These are phyloP conservation scores for Aspergillus tubingensis DNA, from an alignment of 2,329 filamentous ascomycete species.

Conservation along the genomic window DNA sequence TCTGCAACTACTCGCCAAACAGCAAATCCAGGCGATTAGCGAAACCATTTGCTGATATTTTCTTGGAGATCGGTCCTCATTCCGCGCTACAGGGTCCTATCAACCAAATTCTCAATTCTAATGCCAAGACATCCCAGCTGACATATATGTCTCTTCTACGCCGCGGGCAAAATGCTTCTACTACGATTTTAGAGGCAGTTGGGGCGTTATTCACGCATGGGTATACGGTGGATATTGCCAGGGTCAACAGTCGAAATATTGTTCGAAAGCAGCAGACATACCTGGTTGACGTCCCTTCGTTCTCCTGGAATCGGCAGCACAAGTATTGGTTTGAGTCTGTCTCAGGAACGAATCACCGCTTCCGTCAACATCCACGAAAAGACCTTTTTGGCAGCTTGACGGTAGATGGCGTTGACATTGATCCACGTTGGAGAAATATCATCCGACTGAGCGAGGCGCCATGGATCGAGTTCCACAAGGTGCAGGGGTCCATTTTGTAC, in stretches of 20 bases:
- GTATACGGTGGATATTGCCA: background rate
- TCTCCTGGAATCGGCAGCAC: background rate
- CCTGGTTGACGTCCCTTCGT: background rate
- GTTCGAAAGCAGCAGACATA: background rate
- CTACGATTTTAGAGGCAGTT: background rate
- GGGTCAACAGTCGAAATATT: background rate
- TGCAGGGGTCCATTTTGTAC: background rate
- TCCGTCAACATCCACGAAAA: background rate
- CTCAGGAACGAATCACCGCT: background rate
- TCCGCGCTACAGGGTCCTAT: conserved; percentile 32
- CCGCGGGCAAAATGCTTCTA: background rate
- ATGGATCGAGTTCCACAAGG: background rate
- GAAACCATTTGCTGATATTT: conserved; percentile 6
- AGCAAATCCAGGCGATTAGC: background rate
- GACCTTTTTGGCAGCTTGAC: background rate
- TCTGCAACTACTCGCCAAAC: background rate
- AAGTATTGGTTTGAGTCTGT: background rate
- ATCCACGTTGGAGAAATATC: background rate
- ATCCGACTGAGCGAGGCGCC: background rate
- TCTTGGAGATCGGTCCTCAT: conserved; percentile 38
- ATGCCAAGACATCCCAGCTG: background rate
- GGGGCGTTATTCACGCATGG: background rate
- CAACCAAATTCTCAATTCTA: conserved; percentile 25
- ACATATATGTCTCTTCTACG: conserved; percentile 8
- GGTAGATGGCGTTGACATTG: background rate